Percentiles rank a stretch among this genome's conserved stretches.
Evolutionary conservation across 768 basidiomycete genomes (phyloP).

Genomic region (Hericium alpestre): DNA sequence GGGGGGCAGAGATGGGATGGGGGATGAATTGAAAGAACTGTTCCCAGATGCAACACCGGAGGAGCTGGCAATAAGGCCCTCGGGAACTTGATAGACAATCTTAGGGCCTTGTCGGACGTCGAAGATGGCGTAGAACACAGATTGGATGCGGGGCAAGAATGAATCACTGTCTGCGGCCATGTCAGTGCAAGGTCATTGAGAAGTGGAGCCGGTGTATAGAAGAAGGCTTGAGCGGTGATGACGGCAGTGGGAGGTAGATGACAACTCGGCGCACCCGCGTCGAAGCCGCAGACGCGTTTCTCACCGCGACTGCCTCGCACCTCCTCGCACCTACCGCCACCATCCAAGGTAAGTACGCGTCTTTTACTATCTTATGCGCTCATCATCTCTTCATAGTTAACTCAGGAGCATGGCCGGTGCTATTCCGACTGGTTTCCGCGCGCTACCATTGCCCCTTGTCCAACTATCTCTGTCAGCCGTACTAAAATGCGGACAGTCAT

Average conservation of each 20-base stretch:
- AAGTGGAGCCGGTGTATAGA: background rate
- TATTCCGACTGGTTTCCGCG: constrained; percentile 35
- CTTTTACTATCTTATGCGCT: no score
- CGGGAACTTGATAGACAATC: constrained; percentile 89
- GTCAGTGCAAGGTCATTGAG: background rate
- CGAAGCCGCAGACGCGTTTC: background rate
- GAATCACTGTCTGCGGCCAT: constrained; percentile 49
- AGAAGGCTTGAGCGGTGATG: no score
- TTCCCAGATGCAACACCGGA: constrained; percentile 7
- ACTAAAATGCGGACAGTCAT: constrained; percentile 75
- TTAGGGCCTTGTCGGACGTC: constrained; percentile 79
- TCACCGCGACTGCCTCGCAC: background rate
- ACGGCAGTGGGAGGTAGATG: no score
- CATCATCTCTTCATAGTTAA: background rate
- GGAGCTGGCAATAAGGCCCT: constrained; percentile 53
- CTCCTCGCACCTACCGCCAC: no score
- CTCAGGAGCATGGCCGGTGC: background rate
- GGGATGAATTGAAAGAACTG: constrained; percentile 22
- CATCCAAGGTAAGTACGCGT: background rate
- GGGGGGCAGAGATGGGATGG: constrained; percentile 22
- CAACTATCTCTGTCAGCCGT: constrained; percentile 75
- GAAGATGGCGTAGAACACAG: constrained; percentile 91
- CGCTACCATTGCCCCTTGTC: constrained; percentile 46
- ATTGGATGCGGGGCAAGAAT: constrained; percentile 69
- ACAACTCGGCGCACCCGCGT: background rate